Conservation (phyloP, 495 filamentous ascomycete species). For the Penicillium pulvis region DNA sequence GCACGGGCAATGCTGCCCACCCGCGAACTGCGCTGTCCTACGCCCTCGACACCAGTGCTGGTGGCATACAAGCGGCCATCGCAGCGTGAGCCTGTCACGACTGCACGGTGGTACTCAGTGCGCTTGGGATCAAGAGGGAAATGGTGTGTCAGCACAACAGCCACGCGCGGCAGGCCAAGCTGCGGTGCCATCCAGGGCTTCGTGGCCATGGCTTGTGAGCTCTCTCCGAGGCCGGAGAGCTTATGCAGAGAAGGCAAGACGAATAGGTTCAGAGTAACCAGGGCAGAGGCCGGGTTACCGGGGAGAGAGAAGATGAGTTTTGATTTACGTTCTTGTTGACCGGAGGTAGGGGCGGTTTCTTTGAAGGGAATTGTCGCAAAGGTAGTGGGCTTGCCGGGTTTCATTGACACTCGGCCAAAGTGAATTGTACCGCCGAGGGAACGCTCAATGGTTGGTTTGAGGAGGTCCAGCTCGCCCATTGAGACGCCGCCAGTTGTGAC, state of each 20-base stretch:
- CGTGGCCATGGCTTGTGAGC: slow-evolving; percentile 24
- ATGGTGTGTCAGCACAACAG: slow-evolving; percentile 70
- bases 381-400: slow-evolving; percentile 95
- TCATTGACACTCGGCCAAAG: slow-evolving; percentile 96
- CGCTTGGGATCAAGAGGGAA: slow-evolving; percentile 71
- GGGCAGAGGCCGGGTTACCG: slow-evolving; percentile 89
- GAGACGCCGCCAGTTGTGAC: slow-evolving; percentile 95
- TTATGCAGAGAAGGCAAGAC: slow-evolving; percentile 86
- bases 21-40: slow-evolving; percentile 77
- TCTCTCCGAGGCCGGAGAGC: slow-evolving; percentile 48
- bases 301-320: slow-evolving; percentile 89
- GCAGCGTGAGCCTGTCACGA: slow-evolving; percentile 55
- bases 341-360: slow-evolving; percentile 19
- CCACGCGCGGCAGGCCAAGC: slow-evolving; percentile 68
- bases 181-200: slow-evolving; percentile 36
- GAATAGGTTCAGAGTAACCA: slow-evolving; percentile 93
- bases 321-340: slow-evolving; percentile 55
- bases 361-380: slow-evolving; percentile 84
- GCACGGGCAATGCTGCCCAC: slow-evolving; percentile 87
- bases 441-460: slow-evolving; percentile 96
- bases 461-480: slow-evolving; percentile 96
- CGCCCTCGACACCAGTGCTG: slow-evolving; percentile 72
- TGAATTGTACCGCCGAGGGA: slow-evolving; percentile 90
- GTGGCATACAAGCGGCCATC: slow-evolving; percentile 74
- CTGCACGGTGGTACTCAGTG: slow-evolving; percentile 84